phyloP scores from a whole-genome alignment of 2,329 filamentous ascomycete genomes.

The Celoporthe dispersa region DNA sequence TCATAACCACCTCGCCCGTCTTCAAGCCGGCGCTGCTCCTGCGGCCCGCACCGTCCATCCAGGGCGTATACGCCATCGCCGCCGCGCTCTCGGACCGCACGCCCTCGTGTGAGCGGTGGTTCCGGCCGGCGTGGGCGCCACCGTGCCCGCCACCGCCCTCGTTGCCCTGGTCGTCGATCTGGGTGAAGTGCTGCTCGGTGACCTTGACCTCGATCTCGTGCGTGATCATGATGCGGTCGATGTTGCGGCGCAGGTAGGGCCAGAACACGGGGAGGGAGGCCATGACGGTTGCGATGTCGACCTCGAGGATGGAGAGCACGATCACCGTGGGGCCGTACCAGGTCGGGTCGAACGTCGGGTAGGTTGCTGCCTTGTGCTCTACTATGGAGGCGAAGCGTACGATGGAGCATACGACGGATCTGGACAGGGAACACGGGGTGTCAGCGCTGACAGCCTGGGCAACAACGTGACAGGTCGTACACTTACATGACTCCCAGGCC shows the following conservation, averaged over 20 bases:
- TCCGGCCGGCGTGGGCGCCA: not conserved
- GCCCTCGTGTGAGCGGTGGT: not conserved
- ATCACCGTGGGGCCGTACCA: slow-evolving; percentile 36
- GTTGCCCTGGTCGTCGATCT: slow-evolving; percentile 18
- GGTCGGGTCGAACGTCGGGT: slow-evolving; percentile 35
- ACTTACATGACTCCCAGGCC: slow-evolving; percentile 29
- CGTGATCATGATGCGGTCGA: slow-evolving; percentile 36
- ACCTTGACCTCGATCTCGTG: slow-evolving; percentile 35
- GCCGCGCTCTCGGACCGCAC: not conserved
- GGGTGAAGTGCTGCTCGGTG: slow-evolving; percentile 23
- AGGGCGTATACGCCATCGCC: slow-evolving; percentile 7
- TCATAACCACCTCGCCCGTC: slow-evolving; percentile 16
- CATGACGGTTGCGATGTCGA: slow-evolving; percentile 36
- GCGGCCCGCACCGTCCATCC: not conserved
- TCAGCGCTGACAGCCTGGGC: too few species aligned
- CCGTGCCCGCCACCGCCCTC: not conserved
- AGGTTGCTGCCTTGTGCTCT: slow-evolving; percentile 30
- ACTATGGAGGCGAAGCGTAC: slow-evolving; percentile 34
- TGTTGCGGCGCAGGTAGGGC: slow-evolving; percentile 35
- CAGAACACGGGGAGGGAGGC: slow-evolving; percentile 39
- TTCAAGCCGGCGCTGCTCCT: not conserved
- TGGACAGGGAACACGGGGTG: not conserved
- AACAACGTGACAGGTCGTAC: too few species aligned
- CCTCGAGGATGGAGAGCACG: slow-evolving; percentile 36
- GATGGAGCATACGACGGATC: slow-evolving; percentile 33